phyloP scores from a whole-genome alignment of 1,139 yeast species.

The Candida pseudocylindracea region DNA sequence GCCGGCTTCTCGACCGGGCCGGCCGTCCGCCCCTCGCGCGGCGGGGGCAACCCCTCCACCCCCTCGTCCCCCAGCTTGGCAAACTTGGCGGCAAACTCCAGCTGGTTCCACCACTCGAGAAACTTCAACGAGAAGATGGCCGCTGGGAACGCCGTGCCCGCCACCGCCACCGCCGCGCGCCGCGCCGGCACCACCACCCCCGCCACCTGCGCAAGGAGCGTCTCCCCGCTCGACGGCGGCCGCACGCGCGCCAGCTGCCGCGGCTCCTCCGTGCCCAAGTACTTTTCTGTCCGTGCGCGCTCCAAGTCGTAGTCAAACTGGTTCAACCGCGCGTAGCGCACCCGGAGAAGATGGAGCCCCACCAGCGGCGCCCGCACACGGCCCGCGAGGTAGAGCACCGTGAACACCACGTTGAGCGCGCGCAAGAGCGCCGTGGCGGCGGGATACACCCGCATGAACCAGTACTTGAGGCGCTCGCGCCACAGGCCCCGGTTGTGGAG shows the following conservation, averaged over 20 bases:
- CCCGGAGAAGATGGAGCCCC: conserved; percentile 35
- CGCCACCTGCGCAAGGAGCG: conserved; percentile 8
- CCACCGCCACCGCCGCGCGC: conserved; percentile 12
- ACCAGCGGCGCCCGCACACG: conserved; percentile 40
- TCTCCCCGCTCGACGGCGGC: conserved; percentile 32
- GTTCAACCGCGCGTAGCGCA: conserved; percentile 50
- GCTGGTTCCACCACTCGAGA: conserved; percentile 87
- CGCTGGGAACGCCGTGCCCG: conserved; percentile 49
- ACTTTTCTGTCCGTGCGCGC: neutral
- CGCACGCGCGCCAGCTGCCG: conserved; percentile 18
- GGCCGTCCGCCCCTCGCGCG: conserved; percentile 5
- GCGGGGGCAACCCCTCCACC: conserved; percentile 29
- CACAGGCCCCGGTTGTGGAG: conserved; percentile 12
- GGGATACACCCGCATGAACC: conserved; percentile 44
- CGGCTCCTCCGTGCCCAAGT: conserved; percentile 4
- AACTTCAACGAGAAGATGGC: conserved; percentile 73
- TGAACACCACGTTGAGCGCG: conserved; percentile 31
- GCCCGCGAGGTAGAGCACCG: conserved; percentile 50
- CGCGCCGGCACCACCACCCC: conserved; percentile 12
- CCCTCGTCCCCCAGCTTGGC: conserved; percentile 26
- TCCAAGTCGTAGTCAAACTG: conserved; percentile 24
- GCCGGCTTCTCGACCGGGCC: conserved; percentile 1
- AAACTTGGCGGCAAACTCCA: conserved; percentile 47
- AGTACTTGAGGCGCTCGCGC: conserved; percentile 13
- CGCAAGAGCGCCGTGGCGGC: conserved; percentile 22